phyloP scores from a whole-genome alignment of 208 protist species.

The Leptomonas seymouri region DNA sequence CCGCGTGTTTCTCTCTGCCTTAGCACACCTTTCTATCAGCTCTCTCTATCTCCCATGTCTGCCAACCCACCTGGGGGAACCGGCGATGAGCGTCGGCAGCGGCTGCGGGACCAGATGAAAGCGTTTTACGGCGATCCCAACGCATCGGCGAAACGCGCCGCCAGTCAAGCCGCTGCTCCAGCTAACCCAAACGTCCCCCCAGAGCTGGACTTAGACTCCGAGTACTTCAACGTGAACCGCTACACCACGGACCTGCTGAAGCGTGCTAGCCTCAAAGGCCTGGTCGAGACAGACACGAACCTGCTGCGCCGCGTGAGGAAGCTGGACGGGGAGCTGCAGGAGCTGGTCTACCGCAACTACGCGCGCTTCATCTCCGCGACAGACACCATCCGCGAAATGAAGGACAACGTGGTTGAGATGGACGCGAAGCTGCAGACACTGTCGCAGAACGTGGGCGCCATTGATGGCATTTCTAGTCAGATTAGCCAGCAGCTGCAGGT shows the following conservation, averaged over 20 bases:
- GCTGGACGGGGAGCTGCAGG: constrained; percentile 97
- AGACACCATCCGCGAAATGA: constrained; percentile 97
- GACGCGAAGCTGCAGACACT: constrained; percentile 82
- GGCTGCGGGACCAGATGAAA: constrained; percentile 76
- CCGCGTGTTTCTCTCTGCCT: no score
- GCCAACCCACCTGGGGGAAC: constrained; percentile 5
- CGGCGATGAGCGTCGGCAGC: constrained; percentile 53
- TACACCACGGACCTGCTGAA: constrained; percentile 86
- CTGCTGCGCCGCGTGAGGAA: constrained; percentile 71
- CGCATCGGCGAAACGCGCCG: constrained; percentile 22
- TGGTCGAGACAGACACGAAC: constrained; percentile 83
- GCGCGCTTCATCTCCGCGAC: constrained; percentile 98
- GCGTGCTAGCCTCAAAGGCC: constrained; percentile 64
- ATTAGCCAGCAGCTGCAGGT: constrained; percentile 62
- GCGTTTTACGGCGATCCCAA: constrained; percentile 82
- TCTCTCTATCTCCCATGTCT: constrained; percentile 9
- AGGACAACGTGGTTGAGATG: constrained; percentile 90
- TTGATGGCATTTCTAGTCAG: constrained; percentile 67
- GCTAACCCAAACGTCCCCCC: constrained; percentile 43
- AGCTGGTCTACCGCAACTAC: constrained; percentile 99
- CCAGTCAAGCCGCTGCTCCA: constrained; percentile 6
- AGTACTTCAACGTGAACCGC: constrained; percentile 78
- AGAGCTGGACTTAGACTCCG: constrained; percentile 81
- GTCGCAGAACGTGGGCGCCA: constrained; percentile 68
- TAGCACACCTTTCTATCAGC: no score